Percentiles rank a stretch among this genome's conserved stretches.
Evolutionary conservation across 345 rosid species (phyloP).

Genomic region (Rhodamnia argentea): DNA sequence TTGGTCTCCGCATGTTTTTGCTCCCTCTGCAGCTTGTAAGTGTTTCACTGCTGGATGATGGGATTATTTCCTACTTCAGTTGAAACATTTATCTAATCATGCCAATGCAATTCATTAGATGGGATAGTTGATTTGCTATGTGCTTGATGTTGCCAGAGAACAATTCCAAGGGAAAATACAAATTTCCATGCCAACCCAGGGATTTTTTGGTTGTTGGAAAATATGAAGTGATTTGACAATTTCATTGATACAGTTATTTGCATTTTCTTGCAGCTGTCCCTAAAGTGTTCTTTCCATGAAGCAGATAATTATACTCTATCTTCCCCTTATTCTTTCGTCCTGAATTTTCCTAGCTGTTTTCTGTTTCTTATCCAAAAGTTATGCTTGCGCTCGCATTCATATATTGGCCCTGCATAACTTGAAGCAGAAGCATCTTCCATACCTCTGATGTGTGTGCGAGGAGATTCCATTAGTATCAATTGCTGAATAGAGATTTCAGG

Average conservation of each 20-base stretch:
- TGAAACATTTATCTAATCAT: background rate
- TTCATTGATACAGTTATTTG: background rate
- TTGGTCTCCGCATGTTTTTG: background rate
- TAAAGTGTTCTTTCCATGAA: background rate
- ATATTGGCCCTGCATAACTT: background rate
- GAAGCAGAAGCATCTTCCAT: background rate
- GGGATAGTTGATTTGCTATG: background rate
- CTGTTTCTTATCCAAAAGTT: background rate
- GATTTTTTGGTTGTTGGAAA: background rate
- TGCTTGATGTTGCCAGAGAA: background rate
- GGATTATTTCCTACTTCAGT: background rate
- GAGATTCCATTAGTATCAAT: background rate
- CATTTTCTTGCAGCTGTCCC: background rate
- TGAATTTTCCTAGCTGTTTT: background rate
- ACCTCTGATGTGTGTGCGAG: background rate
- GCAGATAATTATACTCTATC: background rate
- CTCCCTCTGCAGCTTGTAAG: background rate
- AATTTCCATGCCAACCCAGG: background rate
- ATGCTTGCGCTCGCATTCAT: background rate
- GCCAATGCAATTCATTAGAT: background rate
- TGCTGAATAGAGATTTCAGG: background rate
- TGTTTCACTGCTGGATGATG: background rate
- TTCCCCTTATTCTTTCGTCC: background rate
- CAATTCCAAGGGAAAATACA: background rate
- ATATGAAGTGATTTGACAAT: background rate